These are phyloP conservation scores for Jatropha podagrica DNA, from an alignment of 441 rosid genomes.

Conservation along the genomic window DNA sequence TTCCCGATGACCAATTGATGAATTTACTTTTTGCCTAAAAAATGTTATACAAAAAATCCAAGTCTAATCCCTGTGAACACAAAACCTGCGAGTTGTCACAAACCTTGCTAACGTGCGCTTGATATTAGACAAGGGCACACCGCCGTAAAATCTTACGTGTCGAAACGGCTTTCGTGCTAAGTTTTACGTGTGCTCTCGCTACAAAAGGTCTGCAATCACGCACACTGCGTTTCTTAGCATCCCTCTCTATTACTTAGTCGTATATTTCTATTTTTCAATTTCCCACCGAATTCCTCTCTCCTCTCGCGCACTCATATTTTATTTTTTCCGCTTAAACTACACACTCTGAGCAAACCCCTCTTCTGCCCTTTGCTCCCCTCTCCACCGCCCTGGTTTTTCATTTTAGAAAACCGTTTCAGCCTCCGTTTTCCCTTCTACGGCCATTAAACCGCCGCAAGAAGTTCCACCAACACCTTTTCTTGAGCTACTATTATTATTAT, in stretches of 20 bases:
- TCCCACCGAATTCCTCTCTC: constrained; percentile 22
- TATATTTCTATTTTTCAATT: constrained; percentile 10
- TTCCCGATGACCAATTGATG: background rate
- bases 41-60: background rate
- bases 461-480: no score
- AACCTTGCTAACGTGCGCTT: constrained; percentile 17
- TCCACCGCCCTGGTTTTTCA: background rate
- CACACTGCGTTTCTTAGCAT: constrained; percentile 21
- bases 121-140: background rate
- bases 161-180: constrained; percentile 11
- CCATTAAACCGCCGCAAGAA: no score
- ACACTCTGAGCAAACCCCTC: background rate
- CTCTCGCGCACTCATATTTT: background rate
- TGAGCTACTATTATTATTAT: no score
- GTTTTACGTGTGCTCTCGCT: constrained; percentile 25
- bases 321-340: constrained; percentile 16
- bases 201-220: constrained; percentile 30
- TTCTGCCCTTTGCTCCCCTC: background rate
- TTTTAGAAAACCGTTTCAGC: no score
- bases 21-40: background rate
- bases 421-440: no score
- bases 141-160: constrained; percentile 25
- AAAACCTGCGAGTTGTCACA: constrained; percentile 5
- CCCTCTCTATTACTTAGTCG: background rate
- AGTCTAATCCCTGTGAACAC: background rate